Base-by-base conservation (phyloP, 495 filamentous ascomycete species). In the Arthonia radiata region DNA sequence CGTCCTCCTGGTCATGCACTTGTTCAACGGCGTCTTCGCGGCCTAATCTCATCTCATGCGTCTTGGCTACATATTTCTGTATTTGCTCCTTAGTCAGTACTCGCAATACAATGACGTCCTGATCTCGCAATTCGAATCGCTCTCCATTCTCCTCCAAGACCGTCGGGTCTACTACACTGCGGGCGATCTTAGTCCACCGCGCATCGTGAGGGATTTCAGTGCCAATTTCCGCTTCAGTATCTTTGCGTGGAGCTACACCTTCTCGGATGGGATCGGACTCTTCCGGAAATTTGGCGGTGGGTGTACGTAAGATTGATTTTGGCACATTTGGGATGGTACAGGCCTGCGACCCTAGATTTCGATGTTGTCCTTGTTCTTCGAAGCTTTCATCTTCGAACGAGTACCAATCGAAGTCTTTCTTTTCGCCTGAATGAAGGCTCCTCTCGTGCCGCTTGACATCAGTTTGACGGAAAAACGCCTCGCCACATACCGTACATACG, bases 401-500 rank as follows among this genome's bases (percentile, higher is more conserved):
- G n/a, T n/a, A n/a, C n/a, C n/a, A n/a, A n/a, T n/a, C n/a, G n/a
- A n/a, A n/a, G n/a, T n/a, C n/a, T 38, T 93, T 93, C 64, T 90
- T 90, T 46, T 91, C 81, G 21, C 80, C 81, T 1, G 72, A 77
- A 43, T 91, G 80, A 3, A 91, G 54, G 9, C 80, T 75, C n/a
- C n/a, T n/a, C 50, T 91, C 81, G 47, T 91, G 80, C 13, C 80
- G 64, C 49, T 89, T 90, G 18, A 80, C 67, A 45, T 90, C 80
- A 35, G 86, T 78, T 43, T 90, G 79, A n/a, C 80, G 67, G 12
- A 81, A 78, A 45, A 91, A 91, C 2, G 86, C 86, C 50, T 97
- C 94, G 32, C 80, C 77, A 40, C 86, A 97, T 17, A 94, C 77
- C 0, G 77, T 83, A 35, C 80, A 91, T n/a, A 90, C 77, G 32